Base-by-base conservation (phyloP, 2,329 filamentous ascomycete genomes). In the Colletotrichum godetiae region DNA sequence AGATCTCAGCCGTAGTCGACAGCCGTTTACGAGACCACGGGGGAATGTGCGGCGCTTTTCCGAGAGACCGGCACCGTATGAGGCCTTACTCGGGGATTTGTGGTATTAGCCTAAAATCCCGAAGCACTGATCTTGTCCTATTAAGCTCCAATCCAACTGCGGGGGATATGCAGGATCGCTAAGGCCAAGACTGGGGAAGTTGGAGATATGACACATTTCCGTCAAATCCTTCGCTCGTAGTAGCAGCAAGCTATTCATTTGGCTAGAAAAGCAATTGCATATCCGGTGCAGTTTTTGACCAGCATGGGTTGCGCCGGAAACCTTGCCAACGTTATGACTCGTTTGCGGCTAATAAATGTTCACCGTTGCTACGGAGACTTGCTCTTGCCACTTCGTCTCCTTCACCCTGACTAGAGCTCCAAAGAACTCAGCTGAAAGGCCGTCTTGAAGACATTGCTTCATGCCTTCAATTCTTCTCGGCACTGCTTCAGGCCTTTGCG, bases 401-500 rank as follows among this genome's bases (percentile, higher is more conserved):
- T 42, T 3, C 22, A 13, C 4, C 15, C 22, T 11, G 1, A 31
- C 13, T 3, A 11, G 1, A 7, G 11, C 31, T n/a, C 5, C 6
- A 1, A 19, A 6, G 4, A 52, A 35, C 12, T 19, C 3, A 53
- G 29, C 3, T 12, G 13, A 6, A 42, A 19, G 19, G 37, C 37
- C 19, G 27, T 5, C 27, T 29, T 29, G 4, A 29, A 29, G 27
- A 29, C 27, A 29, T 19, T 27, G 11, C 12, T 13, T 19, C 15
- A 49, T 3, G 15, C n/a, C 11, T 22, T n/a, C 2, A 59, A 22
- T 1, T 27, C 24, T 2, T 73, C 67, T 24, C 81, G 78, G 56
- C 79, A 80, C 61, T 84, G 80, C 68, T 81, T 80, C 72, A 92
- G 72, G 31, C 77, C 84, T 75, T 76, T 85, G 68, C 78, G 85